phyloP scores from a whole-genome alignment of 139 green algal species.

The Chlorella sp. region DNA sequence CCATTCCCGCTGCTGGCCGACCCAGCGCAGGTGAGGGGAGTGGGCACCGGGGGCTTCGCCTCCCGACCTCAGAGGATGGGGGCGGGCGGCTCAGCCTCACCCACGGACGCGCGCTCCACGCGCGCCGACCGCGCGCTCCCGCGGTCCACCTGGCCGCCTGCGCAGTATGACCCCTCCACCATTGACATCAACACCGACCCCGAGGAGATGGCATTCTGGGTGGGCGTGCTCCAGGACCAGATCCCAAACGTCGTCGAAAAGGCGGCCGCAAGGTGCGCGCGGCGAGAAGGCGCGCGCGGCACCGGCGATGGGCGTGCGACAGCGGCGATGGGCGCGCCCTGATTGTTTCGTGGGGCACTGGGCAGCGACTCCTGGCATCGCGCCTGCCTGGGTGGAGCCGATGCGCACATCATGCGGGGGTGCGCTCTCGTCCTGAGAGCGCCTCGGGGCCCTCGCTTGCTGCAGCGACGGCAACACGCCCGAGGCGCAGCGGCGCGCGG shows the following conservation, averaged over 20 bases:
- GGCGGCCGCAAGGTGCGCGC: slow-evolving; percentile 64
- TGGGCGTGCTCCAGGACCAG: slow-evolving; percentile 77
- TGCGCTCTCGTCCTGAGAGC: slow-evolving; percentile 9
- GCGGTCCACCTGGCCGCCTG: too few relatives aligned
- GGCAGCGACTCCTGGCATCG: too few relatives aligned
- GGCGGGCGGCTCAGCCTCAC: too few relatives aligned
- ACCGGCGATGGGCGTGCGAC: too few relatives aligned
- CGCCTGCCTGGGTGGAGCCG: too few relatives aligned
- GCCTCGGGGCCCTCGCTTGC: too few relatives aligned
- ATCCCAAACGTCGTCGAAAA: slow-evolving; percentile 80
- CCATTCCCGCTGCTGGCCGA: slow-evolving; percentile 91
- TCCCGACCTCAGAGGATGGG: too few relatives aligned
- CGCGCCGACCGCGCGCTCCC: too few relatives aligned
- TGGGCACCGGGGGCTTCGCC: too few relatives aligned
- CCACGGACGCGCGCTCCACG: too few relatives aligned
- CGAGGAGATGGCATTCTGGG: slow-evolving; percentile 89
- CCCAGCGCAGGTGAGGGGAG: slow-evolving; percentile 18
- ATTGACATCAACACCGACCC: slow-evolving; percentile 82
- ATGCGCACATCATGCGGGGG: too few relatives aligned
- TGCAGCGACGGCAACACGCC: slow-evolving; percentile 26
- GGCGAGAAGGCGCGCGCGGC: slow-evolving; percentile 25
- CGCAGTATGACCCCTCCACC: slow-evolving; percentile 90
- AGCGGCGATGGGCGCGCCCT: background rate
- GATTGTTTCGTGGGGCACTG: too few relatives aligned
- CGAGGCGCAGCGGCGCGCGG: slow-evolving; percentile 65